Base-by-base conservation (phyloP, 805 yeast genomes). In the Kuraishia hungarica region DNA sequence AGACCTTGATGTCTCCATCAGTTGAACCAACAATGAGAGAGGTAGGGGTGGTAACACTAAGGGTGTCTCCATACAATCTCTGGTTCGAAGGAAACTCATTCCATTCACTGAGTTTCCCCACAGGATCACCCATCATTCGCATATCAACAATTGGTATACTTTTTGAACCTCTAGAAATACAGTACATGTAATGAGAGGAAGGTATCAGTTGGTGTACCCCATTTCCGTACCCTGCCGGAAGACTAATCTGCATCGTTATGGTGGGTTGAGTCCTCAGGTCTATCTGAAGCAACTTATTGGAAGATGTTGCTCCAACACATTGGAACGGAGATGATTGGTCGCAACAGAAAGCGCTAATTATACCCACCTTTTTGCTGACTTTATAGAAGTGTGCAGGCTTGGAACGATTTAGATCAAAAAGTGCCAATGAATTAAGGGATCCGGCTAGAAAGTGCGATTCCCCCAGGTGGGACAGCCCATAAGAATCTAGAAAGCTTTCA, bases 401-500 rank as follows among this genome's bases (percentile, higher is more conserved):
- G n/a, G 17, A 4, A 35, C 43, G 43, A 35, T 35, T 11, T 23
- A 39, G 11, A 20, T 63, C 22, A 23, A 49, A 29, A n/a, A 26
- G 4, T 54, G 39, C 26, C 55, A 56, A 17, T 7, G 17, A 4
- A 23, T 24, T 23, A 10, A 24, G 50, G 5, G 28, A 48, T 7
- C 50, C 29, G 4, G 50, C 26, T 24, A 48, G 50, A 13, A 48
- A 48, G 13, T 48, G 29, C n/a, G 26, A 24, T 17, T 48, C 26
- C 4, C 29, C 29, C 10, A 23, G 19, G 19, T 24, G 50, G 13
- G 19, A 48, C 28, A 23, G 19, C 3, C 4, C 63, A 67, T 17
- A 59, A 51, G 17, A 63, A 57, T 35, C 43, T 7, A 35, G 17
- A 15, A 8, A 35, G 17, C 11, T 15, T 35, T 35, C 43, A 4